phyloP scores from a whole-genome alignment of 768 basidiomycete genomes.

The Filobasidium wieringae region DNA sequence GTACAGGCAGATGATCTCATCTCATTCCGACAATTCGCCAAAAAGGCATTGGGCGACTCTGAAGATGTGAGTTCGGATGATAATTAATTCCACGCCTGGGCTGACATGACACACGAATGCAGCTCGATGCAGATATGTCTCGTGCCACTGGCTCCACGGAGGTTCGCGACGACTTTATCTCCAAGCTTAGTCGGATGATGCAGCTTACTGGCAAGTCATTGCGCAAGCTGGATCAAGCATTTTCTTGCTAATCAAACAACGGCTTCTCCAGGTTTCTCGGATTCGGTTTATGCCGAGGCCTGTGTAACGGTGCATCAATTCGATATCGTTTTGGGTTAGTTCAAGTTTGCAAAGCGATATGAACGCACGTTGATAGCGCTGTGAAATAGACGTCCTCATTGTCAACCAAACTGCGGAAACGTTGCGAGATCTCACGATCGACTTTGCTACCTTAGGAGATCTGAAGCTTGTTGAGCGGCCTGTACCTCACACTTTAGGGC shows the following conservation, averaged over 20 bases:
- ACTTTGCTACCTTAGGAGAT: slow-evolving; percentile 94
- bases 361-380: not conserved
- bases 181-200: slow-evolving; percentile 80
- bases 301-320: slow-evolving; percentile 97
- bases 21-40: slow-evolving; percentile 86
- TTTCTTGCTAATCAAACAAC: not conserved
- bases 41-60: slow-evolving; percentile 67
- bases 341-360: not conserved
- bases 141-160: slow-evolving; percentile 78
- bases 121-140: slow-evolving; percentile 83
- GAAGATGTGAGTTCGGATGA: slow-evolving; percentile 41
- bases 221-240: not conserved
- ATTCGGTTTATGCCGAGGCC: slow-evolving; percentile 95
- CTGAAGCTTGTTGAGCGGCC: slow-evolving; percentile 96
- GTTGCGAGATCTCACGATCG: slow-evolving; percentile 87
- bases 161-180: slow-evolving; percentile 81
- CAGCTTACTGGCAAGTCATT: slow-evolving; percentile 66
- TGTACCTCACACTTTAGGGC: slow-evolving; percentile 79
- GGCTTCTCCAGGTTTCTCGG: slow-evolving; percentile 65
- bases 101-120: not conserved
- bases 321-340: slow-evolving; percentile 75
- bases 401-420: slow-evolving; percentile 94
- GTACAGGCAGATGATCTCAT: slow-evolving; percentile 90
- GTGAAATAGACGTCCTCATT: slow-evolving; percentile 65
- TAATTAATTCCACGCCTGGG: slow-evolving; percentile 42